phyloP scores from a whole-genome alignment of 2,329 filamentous ascomycete species.

The Fusarium xylarioides region DNA sequence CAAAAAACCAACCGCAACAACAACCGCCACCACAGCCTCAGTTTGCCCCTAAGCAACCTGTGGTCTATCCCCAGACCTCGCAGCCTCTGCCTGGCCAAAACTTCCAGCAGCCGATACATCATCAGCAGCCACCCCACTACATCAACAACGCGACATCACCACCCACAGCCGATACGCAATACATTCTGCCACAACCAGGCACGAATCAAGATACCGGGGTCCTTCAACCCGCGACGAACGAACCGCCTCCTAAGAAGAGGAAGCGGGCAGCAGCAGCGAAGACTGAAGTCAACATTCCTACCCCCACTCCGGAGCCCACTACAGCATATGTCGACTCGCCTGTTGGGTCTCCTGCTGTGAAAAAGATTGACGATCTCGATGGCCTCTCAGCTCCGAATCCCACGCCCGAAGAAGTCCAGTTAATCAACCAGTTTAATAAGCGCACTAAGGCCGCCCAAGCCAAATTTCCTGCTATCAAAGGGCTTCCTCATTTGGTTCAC shows the following conservation, averaged over 20 bases:
- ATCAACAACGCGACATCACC: constrained; percentile 31
- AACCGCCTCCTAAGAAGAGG: constrained; percentile 50
- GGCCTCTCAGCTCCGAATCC: constrained; percentile 44
- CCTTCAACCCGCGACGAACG: constrained; percentile 33
- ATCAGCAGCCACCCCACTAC: constrained; percentile 36
- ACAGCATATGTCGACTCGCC: constrained; percentile 42
- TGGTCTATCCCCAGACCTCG: constrained; percentile 27
- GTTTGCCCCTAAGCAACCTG: constrained; percentile 35
- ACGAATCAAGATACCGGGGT: constrained; percentile 34
- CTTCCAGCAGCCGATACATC: constrained; percentile 39
- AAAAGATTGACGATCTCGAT: constrained; percentile 50
- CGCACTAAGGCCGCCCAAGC: constrained; percentile 50
- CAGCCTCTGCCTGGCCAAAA: constrained; percentile 24
- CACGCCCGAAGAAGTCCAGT: constrained; percentile 47
- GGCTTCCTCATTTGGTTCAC: constrained; percentile 50
- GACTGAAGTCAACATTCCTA: constrained; percentile 39
- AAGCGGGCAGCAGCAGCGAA: constrained; percentile 46
- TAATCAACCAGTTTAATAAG: constrained; percentile 52
- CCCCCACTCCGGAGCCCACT: constrained; percentile 41
- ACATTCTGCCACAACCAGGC: constrained; percentile 36
- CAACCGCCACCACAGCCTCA: constrained; percentile 34
- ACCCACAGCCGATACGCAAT: constrained; percentile 33
- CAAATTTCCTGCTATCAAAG: constrained; percentile 51
- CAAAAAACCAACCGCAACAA: constrained; percentile 24
- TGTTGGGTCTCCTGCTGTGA: constrained; percentile 39